phyloP scores from a whole-genome alignment of 2,329 filamentous ascomycete species.

The Fusarium aywerte region DNA sequence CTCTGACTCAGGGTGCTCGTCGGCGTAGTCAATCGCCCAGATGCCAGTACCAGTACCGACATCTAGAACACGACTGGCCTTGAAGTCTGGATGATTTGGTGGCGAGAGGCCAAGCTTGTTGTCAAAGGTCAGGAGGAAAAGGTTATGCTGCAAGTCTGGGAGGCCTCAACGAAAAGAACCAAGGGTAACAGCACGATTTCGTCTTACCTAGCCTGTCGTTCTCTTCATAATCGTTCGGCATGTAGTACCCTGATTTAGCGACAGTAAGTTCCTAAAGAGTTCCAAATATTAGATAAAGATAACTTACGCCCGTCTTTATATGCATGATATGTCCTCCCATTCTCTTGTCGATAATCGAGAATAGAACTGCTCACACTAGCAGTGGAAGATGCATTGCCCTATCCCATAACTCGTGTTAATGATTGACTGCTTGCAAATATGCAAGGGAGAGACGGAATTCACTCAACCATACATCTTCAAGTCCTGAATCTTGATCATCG shows the following conservation, averaged over 20 bases:
- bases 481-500: too few relatives aligned
- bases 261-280: neutral
- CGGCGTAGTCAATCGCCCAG: neutral
- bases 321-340: neutral
- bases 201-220: neutral
- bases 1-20: neutral
- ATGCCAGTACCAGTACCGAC: neutral
- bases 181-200: neutral
- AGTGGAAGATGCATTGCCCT: neutral
- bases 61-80: neutral
- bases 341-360: neutral
- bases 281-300: neutral
- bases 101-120: constrained; percentile 12
- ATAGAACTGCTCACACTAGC: neutral
- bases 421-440: too few relatives aligned
- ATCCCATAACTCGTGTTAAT: neutral
- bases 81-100: neutral
- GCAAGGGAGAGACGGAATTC: too few relatives aligned
- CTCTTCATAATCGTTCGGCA: neutral
- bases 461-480: too few relatives aligned
- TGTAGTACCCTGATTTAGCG: neutral
- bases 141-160: constrained; percentile 17
- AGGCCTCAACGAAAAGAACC: neutral
- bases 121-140: constrained; percentile 13
- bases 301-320: neutral